Conservation (phyloP, 1,139 yeast species). For the Geotrichum candidum region DNA sequence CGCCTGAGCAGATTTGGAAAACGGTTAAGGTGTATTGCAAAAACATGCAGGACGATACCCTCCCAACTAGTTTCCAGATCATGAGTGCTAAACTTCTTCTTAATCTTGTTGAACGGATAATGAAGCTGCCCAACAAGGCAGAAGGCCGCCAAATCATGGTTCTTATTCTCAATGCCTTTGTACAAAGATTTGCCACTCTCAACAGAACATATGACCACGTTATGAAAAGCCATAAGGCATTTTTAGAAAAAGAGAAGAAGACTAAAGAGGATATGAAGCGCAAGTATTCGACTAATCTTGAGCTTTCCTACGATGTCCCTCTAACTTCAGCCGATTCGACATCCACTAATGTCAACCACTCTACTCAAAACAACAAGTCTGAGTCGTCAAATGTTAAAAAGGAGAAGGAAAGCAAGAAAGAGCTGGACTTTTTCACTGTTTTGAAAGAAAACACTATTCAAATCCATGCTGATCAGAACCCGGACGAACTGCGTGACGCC, state of each 20-base stretch:
- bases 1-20: slow-evolving; percentile 79
- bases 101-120: slow-evolving; percentile 81
- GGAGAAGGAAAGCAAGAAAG: slow-evolving; percentile 28
- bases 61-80: slow-evolving; percentile 88
- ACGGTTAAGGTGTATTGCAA: slow-evolving; percentile 80
- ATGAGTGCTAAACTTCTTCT: slow-evolving; percentile 91
- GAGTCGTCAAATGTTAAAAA: slow-evolving; percentile 15
- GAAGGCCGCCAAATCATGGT: slow-evolving; percentile 74
- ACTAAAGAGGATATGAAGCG: slow-evolving; percentile 16
- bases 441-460: slow-evolving; percentile 46
- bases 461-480: slow-evolving; percentile 38
- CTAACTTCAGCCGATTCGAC: slow-evolving; percentile 5
- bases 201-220: slow-evolving; percentile 67
- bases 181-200: slow-evolving; percentile 70
- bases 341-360: background rate
- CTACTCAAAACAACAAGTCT: slow-evolving; percentile 18
- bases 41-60: slow-evolving; percentile 70
- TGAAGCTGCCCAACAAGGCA: slow-evolving; percentile 72
- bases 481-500: slow-evolving; percentile 80
- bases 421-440: slow-evolving; percentile 44
- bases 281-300: slow-evolving; percentile 16
- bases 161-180: slow-evolving; percentile 75
- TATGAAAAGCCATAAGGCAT: slow-evolving; percentile 48
- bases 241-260: slow-evolving; percentile 21
- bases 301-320: slow-evolving; percentile 12